These are phyloP conservation scores for Venturia aucupariae DNA, from an alignment of 2,329 filamentous ascomycete species.

Conservation along the genomic window DNA sequence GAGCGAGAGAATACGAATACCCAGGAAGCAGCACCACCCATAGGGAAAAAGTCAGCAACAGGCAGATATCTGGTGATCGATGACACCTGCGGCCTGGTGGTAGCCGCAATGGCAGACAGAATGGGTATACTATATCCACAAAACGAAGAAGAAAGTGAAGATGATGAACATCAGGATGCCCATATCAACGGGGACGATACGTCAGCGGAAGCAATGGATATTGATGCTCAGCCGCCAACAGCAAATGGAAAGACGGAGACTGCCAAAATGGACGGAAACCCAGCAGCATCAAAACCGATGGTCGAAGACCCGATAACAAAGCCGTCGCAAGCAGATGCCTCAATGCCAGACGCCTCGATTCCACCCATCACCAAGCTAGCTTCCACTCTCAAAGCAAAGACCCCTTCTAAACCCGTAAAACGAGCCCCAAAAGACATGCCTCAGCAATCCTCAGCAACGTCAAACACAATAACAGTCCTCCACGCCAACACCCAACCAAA, in stretches of 20 bases:
- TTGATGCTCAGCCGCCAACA: constrained; percentile 16
- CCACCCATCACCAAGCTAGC: neutral
- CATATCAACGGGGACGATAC: constrained; percentile 18
- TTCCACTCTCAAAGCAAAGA: neutral
- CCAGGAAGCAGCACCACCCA: neutral
- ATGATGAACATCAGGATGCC: constrained; percentile 33
- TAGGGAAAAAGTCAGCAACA: constrained; percentile 16
- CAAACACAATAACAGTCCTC: constrained; percentile 71
- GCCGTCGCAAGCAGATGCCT: neutral
- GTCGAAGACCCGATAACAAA: neutral
- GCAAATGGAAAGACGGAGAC: neutral
- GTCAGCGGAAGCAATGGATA: neutral
- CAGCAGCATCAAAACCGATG: neutral
- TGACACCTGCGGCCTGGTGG: constrained; percentile 73
- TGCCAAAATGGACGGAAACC: neutral
- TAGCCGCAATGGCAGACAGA: constrained; percentile 76
- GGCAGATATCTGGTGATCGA: constrained; percentile 71
- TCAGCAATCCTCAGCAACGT: constrained; percentile 44
- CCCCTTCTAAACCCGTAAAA: constrained; percentile 19
- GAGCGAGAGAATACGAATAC: neutral
- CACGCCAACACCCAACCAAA: constrained; percentile 82
- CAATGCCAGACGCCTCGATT: neutral
- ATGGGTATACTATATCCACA: constrained; percentile 67
- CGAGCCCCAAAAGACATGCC: constrained; percentile 22
- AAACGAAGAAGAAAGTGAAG: constrained; percentile 19